Base-by-base conservation (phyloP, 306 rosid species). In the Dryas octopetala region DNA sequence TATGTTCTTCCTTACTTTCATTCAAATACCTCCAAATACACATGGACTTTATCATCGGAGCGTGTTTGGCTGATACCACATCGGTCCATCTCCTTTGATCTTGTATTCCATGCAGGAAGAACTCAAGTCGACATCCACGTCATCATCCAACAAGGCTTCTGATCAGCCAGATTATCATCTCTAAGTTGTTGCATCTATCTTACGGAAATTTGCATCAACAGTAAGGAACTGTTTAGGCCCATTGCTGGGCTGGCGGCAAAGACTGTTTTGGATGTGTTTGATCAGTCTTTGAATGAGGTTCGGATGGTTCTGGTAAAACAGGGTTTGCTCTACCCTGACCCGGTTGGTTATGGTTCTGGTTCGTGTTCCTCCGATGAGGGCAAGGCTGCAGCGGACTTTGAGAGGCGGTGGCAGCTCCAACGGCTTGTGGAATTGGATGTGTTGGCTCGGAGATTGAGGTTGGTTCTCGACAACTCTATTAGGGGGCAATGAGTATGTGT, bases 341-440 rank as follows among this genome's bases (percentile, higher is more conserved):
- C 14, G 4, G 44, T 45, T 13, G 11, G 63, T 62, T 67, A 51
- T 12, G 40, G 2, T 4, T 9, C 40, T 11, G 62, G 15, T 23
- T 58, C 62, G 0, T 2, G 28, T 16, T 68, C 79, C 32, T 60
- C 70, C 13, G 67, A 44, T 38, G 67, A 6, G 11, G 55, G 63
- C 16, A 60, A 52, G 41, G 5, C 63, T 4, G 44, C 15, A 62
- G 28, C 17, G 64, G 76, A 47, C 41, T 78, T 82, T 2, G 65
- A 64, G 23, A 74, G 2, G 62, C 74, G 79, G 80, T 83, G 83
- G 86, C 78, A 63, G 71, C 71, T 49, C 53, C 80, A 78, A 70
- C 60, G 66, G 53, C 68, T 71, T 15, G 66, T 58, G 52, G 86
- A 83, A 11, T 64, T 83, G 46, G 86, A 78, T 61, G 74, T 63